Conservation (phyloP, 345 rosid genomes). For the Camelina laxa region DNA sequence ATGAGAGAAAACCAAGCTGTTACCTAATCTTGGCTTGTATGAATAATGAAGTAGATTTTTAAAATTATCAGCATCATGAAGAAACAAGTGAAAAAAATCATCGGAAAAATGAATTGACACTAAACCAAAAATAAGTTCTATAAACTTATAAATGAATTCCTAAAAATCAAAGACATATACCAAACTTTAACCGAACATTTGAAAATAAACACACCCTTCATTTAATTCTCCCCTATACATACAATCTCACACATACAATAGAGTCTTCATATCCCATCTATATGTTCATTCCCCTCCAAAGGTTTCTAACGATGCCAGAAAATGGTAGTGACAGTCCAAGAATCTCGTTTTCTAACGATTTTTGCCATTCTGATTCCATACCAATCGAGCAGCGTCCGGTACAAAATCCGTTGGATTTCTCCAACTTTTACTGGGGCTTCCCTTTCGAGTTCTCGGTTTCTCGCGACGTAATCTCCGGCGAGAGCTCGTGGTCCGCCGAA, state of each 20-base stretch:
- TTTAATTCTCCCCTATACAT: constrained; percentile 19
- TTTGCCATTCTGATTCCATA: too few species aligned
- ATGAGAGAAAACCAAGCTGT: not conserved
- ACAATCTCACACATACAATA: too few species aligned
- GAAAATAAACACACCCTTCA: constrained; percentile 19
- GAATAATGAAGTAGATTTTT: too few species aligned
- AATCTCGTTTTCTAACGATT: too few species aligned
- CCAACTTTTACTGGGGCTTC: too few species aligned
- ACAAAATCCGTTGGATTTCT: too few species aligned
- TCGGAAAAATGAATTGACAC: not conserved
- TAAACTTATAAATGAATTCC: not conserved
- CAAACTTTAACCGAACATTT: constrained; percentile 21
- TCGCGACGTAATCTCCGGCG: constrained; percentile 16
- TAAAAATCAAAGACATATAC: constrained; percentile 2
- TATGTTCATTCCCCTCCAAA: not conserved
- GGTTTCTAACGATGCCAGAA: too few species aligned
- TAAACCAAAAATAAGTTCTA: too few species aligned
- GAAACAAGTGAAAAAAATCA: not conserved
- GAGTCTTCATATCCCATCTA: too few species aligned
- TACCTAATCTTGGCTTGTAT: not conserved
- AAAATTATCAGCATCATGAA: not conserved
- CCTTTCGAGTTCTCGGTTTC: too few species aligned
- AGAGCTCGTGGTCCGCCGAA: constrained; percentile 52
- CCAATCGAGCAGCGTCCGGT: too few species aligned
- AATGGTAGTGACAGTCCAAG: too few species aligned